Evolutionary conservation across 1,284 basidiomycete genomes (phyloP).

Genomic region (Mycena citricolor): DNA sequence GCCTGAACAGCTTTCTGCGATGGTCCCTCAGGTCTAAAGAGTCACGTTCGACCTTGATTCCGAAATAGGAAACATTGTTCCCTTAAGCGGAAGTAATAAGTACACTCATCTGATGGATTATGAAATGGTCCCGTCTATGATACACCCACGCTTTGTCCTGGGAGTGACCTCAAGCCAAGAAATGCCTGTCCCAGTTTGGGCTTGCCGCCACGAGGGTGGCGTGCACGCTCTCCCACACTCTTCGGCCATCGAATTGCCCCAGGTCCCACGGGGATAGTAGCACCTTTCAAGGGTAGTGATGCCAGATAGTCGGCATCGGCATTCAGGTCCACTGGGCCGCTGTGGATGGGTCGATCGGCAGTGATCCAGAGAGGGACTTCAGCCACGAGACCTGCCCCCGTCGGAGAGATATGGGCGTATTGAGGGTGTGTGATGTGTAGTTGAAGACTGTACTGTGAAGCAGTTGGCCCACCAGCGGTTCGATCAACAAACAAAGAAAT

Average conservation of each 20-base stretch:
- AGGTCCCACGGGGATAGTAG: conserved; percentile 7
- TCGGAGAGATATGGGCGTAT: conserved; percentile 22
- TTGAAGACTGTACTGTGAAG: conserved; percentile 20
- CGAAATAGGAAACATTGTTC: too few species aligned
- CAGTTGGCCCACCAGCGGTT: too few species aligned
- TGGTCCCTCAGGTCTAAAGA: conserved; percentile 28
- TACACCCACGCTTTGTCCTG: too few species aligned
- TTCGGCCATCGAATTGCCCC: conserved; percentile 18
- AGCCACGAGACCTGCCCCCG: conserved; percentile 17
- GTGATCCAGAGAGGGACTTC: conserved; percentile 22
- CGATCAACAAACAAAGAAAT: too few species aligned
- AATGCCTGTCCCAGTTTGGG: conserved; percentile 20
- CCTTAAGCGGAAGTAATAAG: too few species aligned
- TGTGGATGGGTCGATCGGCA: conserved; percentile 10
- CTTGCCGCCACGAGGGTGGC: conserved; percentile 11
- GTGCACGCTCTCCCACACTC: conserved; percentile 10
- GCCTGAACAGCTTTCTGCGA: conserved; percentile 41
- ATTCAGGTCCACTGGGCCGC: conserved; percentile 12
- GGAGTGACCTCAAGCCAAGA: too few species aligned
- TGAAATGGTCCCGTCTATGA: too few species aligned
- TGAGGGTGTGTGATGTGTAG: conserved; percentile 17
- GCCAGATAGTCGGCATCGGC: conserved; percentile 15
- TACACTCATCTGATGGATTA: too few species aligned
- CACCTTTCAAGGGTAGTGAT: conserved; percentile 17
- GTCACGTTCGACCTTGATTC: too few species aligned